These are phyloP conservation scores for Kickxella alabastrina DNA, from an alignment of 192 early-diverging fungal species.

Conservation along the genomic window DNA sequence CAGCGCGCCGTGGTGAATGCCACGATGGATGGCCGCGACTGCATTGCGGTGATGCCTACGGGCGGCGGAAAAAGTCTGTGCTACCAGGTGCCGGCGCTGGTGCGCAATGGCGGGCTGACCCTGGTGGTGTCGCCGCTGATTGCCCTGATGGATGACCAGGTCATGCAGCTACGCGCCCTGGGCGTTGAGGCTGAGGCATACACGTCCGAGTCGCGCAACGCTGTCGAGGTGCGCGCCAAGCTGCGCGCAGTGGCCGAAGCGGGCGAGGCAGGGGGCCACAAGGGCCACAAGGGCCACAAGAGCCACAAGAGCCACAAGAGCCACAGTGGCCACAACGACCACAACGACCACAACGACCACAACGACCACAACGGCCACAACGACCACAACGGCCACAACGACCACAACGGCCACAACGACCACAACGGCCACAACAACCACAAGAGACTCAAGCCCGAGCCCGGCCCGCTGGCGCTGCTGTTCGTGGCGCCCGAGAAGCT, in stretches of 20 bases:
- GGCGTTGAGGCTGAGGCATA: conserved; percentile 38
- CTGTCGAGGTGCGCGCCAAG: conserved; percentile 26
- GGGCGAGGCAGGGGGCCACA: too few relatives aligned
- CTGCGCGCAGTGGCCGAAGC: conserved; percentile 16
- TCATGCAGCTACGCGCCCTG: conserved; percentile 41
- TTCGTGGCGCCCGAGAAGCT: conserved; percentile 57
- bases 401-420: too few relatives aligned
- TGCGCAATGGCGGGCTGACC: conserved; percentile 34
- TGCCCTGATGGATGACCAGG: conserved; percentile 55
- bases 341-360: too few relatives aligned
- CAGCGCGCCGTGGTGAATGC: conserved; percentile 55
- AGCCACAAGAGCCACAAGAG: too few relatives aligned
- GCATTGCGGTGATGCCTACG: conserved; percentile 52
- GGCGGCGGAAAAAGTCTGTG: conserved; percentile 56
- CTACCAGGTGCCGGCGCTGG: conserved; percentile 54
- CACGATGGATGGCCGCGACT: conserved; percentile 50
- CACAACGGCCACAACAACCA: too few relatives aligned
- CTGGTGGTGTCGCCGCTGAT: conserved; percentile 55
- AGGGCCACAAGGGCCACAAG: too few relatives aligned
- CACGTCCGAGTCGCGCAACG: conserved; percentile 44
- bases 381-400: too few relatives aligned
- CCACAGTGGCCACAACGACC: too few relatives aligned
- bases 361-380: too few relatives aligned
- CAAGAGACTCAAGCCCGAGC: conserved; percentile 1
- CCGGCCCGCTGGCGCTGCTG: conserved; percentile 31